These are phyloP conservation scores for Calvatia gigantea DNA, from an alignment of 768 basidiomycete species.

Conservation along the genomic window DNA sequence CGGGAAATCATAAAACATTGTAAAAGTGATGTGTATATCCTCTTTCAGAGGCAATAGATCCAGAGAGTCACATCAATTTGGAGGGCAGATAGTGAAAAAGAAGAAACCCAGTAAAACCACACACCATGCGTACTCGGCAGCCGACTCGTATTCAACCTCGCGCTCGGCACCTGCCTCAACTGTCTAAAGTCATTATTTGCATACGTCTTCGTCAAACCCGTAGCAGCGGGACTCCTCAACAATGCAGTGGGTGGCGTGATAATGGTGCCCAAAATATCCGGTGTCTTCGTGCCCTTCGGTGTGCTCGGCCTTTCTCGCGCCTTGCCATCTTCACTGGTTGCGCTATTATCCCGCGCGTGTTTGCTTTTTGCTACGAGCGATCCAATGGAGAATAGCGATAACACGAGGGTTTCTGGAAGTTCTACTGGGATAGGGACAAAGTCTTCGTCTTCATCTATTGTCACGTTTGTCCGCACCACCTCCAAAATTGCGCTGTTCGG, in stretches of 20 bases:
- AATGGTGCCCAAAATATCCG: conserved; percentile 60
- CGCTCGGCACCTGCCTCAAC: conserved; percentile 60
- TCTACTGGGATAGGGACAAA: conserved; percentile 27
- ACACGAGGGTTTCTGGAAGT: conserved; percentile 32
- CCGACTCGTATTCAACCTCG: conserved; percentile 81
- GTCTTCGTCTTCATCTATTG: conserved; percentile 38
- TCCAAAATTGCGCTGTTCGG: conserved; percentile 20
- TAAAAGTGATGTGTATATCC: too few species aligned
- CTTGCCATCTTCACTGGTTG: neutral
- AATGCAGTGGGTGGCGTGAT: conserved; percentile 71
- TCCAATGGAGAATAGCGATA: conserved; percentile 26
- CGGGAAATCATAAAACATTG: too few species aligned
- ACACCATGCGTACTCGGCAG: conserved; percentile 80
- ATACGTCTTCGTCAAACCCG: conserved; percentile 82
- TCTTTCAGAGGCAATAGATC: neutral
- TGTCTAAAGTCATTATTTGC: conserved; percentile 78
- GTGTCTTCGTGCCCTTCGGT: conserved; percentile 48
- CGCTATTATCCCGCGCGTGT: neutral
- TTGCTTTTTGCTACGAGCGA: neutral
- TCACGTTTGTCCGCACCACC: conserved; percentile 26
- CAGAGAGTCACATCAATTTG: neutral
- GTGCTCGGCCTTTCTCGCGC: conserved; percentile 41
- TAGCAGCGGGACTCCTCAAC: conserved; percentile 66
- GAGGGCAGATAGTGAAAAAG: too few species aligned
- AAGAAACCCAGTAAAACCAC: conserved; percentile 12